Conservation (phyloP, 345 rosid species). For the Reutealis trisperma region DNA sequence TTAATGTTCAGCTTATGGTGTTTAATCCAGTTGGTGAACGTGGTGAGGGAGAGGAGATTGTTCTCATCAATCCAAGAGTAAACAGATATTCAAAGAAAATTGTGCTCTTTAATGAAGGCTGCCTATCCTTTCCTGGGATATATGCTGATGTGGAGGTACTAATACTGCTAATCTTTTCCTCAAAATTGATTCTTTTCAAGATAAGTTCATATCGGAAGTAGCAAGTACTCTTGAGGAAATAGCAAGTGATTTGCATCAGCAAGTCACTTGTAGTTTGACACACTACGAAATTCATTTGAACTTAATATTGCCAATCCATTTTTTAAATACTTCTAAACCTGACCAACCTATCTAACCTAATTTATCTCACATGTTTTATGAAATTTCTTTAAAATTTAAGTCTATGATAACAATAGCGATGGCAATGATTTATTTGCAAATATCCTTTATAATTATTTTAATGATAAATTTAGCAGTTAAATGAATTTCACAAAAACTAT, state of each 20-base stretch:
- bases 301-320: neutral
- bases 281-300: too few species aligned
- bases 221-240: too few species aligned
- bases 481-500: neutral
- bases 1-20: conserved; percentile 89
- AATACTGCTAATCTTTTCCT: neutral
- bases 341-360: neutral
- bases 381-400: too few species aligned
- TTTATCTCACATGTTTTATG: neutral
- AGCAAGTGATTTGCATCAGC: too few species aligned
- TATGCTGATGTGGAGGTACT: conserved; percentile 80
- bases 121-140: conserved; percentile 90
- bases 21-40: conserved; percentile 78
- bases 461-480: neutral
- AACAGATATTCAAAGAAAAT: conserved; percentile 62
- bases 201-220: neutral
- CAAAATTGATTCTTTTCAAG: neutral
- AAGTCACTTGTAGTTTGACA: too few species aligned
- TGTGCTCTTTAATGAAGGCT: conserved; percentile 74
- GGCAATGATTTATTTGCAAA: neutral
- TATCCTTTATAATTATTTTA: neutral
- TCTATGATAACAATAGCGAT: neutral
- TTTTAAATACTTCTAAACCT: neutral
- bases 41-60: conserved; percentile 85
- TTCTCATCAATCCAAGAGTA: conserved; percentile 85